phyloP scores from a whole-genome alignment of 2,329 filamentous ascomycete species.

The Arthrobotrys sphaeroides region DNA sequence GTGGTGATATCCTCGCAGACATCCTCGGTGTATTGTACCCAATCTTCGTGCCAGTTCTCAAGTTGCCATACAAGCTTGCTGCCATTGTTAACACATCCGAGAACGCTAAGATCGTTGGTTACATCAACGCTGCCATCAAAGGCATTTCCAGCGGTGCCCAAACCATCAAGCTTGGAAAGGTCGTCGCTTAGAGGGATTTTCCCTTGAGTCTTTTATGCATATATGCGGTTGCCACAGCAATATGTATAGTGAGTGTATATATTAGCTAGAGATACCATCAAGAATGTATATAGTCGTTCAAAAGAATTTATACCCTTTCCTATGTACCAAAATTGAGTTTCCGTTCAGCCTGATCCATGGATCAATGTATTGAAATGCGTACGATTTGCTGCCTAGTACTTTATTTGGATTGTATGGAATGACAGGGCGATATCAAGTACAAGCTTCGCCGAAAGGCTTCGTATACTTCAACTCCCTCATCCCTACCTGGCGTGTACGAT shows the following conservation, averaged over 20 bases:
- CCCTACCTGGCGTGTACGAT: no score
- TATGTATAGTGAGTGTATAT: background rate
- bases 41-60: slow-evolving; percentile 37
- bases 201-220: background rate
- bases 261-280: slow-evolving; percentile 2
- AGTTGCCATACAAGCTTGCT: slow-evolving; percentile 46
- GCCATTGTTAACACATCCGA: slow-evolving; percentile 41
- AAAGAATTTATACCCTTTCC: slow-evolving; percentile 12
- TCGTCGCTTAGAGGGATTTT: background rate
- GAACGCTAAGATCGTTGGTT: slow-evolving; percentile 28
- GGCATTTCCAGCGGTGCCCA: slow-evolving; percentile 18
- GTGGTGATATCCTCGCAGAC: slow-evolving; percentile 35
- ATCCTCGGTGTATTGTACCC: slow-evolving; percentile 35
- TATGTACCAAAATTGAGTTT: background rate
- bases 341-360: background rate
- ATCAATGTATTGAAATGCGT: no score
- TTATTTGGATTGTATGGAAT: no score
- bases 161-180: slow-evolving; percentile 3
- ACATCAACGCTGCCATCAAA: slow-evolving; percentile 41
- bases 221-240: no score
- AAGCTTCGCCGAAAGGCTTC: no score
- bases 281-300: slow-evolving; percentile 9
- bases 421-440: no score
- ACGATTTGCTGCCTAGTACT: no score
- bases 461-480: no score